Evolutionary conservation across 495 filamentous ascomycete genomes (phyloP), one percentile per base, ranked within the genome.

Genomic region (Penicillium verhagenii): DNA sequence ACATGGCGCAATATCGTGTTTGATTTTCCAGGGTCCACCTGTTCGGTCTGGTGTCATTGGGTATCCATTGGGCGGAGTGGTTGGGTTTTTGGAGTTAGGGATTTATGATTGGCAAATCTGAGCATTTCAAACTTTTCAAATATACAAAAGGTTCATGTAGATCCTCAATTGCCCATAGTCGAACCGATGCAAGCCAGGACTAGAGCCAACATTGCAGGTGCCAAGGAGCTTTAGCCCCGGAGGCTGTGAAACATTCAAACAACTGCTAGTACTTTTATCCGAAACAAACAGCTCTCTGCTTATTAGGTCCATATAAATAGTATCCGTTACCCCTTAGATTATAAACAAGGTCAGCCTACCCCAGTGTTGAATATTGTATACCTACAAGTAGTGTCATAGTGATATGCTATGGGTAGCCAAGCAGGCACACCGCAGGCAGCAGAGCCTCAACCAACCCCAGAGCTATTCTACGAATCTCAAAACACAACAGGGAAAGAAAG

Each of bases 1-100:
- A 79, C 50, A 82, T 82, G 78, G 72, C 73, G 35, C 77, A 79
- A 50, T 81, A 77, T 60, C 73, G 73, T 29, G 72, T 73, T 28
- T 77, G 63, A 66, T 59, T 58, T 47, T 25, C 35, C 1, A 10
- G 21, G 33, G 3, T 5, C 16, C 16, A 35, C 33, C 33, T 35
- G 3, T 33, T 35, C 3, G 0, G 13, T 5, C 14, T 16, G 23
- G 23, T 18, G 23, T 47, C 23, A 26, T 43, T 29, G 16, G 23
- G n/a, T n/a, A n/a, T n/a, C n/a, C n/a, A n/a, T n/a, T n/a, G n/a
- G n/a, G n/a, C n/a, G n/a, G n/a, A n/a, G n/a, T n/a, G 39, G 10
- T 14, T n/a, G 44, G 16, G 13, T 18, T 18, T 42, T 26, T 29
- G 44, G 44, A 25, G 44, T 25, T 25, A 28, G 21, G 24, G 16